A percentile compares a stretch with the other conserved stretches of the same genome.
Conservation (phyloP, 441 rosid genomes). For the Populus trichocarpa region DNA sequence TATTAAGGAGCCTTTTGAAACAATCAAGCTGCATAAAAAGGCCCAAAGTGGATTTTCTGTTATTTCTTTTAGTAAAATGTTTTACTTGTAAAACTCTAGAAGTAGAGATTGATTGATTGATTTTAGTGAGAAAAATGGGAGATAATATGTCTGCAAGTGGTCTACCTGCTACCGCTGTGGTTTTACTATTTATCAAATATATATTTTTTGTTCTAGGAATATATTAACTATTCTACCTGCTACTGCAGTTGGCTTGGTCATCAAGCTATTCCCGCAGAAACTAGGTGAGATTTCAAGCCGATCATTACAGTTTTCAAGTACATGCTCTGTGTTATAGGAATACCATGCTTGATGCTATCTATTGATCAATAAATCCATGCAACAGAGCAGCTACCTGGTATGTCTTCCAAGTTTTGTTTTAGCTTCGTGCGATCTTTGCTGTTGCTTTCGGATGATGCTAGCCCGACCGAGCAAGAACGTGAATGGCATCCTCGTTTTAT, state of each 20-base stretch:
- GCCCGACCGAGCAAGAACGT: too few relatives aligned
- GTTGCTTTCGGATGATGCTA: too few relatives aligned
- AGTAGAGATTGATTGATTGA: neutral
- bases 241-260: neutral
- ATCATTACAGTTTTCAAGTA: too few relatives aligned
- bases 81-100: neutral
- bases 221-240: neutral
- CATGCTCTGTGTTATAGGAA: too few relatives aligned
- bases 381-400: too few relatives aligned
- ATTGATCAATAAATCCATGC: too few relatives aligned
- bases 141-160: neutral
- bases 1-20: conserved; percentile 9
- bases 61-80: neutral
- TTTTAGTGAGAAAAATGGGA: neutral
- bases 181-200: neutral
- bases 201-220: neutral
- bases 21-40: neutral
- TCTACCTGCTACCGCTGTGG: neutral
- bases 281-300: too few relatives aligned
- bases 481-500: too few relatives aligned
- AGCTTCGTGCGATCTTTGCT: too few relatives aligned
- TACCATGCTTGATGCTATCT: too few relatives aligned
- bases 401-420: too few relatives aligned
- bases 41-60: neutral
- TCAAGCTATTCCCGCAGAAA: too few relatives aligned